Conservation (phyloP, 192 early-diverging fungal species). For the Coemansia sp. region DNA sequence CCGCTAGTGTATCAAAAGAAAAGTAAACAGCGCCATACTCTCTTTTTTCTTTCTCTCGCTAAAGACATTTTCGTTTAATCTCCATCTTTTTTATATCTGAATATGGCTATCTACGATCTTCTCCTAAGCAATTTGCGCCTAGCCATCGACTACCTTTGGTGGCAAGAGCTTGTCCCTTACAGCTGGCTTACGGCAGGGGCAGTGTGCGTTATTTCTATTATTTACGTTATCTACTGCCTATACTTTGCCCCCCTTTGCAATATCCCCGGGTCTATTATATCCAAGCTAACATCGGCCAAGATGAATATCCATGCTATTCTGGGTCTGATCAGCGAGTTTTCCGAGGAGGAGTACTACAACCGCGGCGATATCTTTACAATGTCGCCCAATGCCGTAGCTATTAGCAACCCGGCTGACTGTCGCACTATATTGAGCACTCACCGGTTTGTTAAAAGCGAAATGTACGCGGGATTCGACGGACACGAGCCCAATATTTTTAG, state of each 20-base stretch:
- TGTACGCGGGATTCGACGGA: slow-evolving; percentile 26
- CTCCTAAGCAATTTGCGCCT: not conserved
- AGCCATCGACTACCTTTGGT: not conserved
- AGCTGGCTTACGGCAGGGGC: not conserved
- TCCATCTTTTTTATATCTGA: not conserved
- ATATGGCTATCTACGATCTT: slow-evolving; percentile 3
- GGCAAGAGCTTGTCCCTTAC: not conserved
- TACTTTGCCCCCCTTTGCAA: slow-evolving; percentile 26
- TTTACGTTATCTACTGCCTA: slow-evolving; percentile 20
- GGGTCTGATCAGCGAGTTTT: slow-evolving; percentile 20
- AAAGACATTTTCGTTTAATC: not conserved
- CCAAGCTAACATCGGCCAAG: slow-evolving; percentile 8
- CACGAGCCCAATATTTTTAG: slow-evolving; percentile 31
- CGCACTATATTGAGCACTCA: slow-evolving; percentile 25
- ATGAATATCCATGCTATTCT: slow-evolving; percentile 8
- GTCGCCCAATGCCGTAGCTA: slow-evolving; percentile 27
- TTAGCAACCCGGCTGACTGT: slow-evolving; percentile 32
- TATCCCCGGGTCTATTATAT: slow-evolving; percentile 18
- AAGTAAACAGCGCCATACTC: not conserved
- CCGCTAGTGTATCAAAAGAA: not conserved
- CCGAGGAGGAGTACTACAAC: slow-evolving; percentile 21
- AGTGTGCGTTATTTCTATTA: not conserved
- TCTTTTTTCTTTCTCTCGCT: not conserved
- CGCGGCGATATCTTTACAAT: slow-evolving; percentile 45
- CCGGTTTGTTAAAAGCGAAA: slow-evolving; percentile 28